Evolutionary conservation across 495 filamentous ascomycete genomes (phyloP), one percentile per base, ranked within the genome.

Genomic region (Neurospora sp.): DNA sequence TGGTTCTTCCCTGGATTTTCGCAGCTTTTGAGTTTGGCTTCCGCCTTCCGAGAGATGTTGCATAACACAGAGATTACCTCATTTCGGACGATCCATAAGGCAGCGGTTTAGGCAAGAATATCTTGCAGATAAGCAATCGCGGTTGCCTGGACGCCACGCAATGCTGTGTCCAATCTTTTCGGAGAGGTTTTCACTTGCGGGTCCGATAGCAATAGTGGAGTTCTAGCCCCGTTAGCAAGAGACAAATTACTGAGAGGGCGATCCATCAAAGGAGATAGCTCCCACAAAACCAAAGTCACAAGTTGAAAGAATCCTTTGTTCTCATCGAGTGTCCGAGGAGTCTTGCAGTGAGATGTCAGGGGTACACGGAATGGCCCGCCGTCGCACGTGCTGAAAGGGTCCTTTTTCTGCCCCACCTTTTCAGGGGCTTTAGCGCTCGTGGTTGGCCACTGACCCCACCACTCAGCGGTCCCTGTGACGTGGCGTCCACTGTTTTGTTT

Each of bases 221-320:
- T 8, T 48, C 1, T 3, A 0, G 3, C n/a, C 44, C 4, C 0
- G n/a, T 48, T 1, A 9, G 44, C 44, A 12, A 4, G 1, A 12
- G 3, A 22, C 0, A 1, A 1, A 22, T 0, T 48, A 22, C 8
- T 5, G 9, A 10, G 45, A 9, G 2, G 3, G 0, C 0, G 0
- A 20, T 1, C 9, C 45, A 53, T 53, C 45, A 53, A 53, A 27
- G 27, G 27, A 31, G 27, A 31, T 31, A 31, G 0, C 27, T 31
- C 27, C 27, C 27, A 31, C 27, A 31, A 31, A 31, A 31, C 22
- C 10, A 31, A 1, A 53, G 12, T 35, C 27, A 6, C 12, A 17
- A 16, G 22, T 8, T 35, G 2, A 35, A 17, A 17, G 6, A 9
- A 16, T 8, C 3, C 53, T 65, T 65, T 65, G 53, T 65, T 16